phyloP scores from a whole-genome alignment of 768 basidiomycete species.

The Lactarius trivialis region DNA sequence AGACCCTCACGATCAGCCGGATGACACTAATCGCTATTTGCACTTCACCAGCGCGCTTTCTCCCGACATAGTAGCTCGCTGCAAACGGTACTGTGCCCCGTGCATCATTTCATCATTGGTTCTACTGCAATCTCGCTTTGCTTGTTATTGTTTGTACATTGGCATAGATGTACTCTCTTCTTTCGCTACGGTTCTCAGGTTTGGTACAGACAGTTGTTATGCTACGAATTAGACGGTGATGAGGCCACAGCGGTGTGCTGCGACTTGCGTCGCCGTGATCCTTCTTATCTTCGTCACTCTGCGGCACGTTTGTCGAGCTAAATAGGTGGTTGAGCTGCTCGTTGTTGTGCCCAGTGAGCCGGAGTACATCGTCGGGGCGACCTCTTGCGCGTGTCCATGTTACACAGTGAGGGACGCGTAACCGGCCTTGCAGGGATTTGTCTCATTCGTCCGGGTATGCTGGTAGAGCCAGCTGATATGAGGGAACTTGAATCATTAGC shows the following conservation, averaged over 20 bases:
- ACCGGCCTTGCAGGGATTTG: too few relatives aligned
- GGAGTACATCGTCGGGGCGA: too few relatives aligned
- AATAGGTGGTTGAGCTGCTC: too few relatives aligned
- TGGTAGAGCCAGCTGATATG: too few relatives aligned
- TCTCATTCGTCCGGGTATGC: too few relatives aligned
- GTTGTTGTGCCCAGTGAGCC: too few relatives aligned
- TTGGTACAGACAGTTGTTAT: not conserved
- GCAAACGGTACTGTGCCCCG: not conserved
- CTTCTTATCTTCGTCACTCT: too few relatives aligned
- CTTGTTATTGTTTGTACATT: not conserved
- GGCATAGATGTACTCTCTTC: not conserved
- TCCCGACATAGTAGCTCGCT: conserved; percentile 8
- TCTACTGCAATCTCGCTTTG: not conserved
- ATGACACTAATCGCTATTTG: not conserved
- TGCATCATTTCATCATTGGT: not conserved
- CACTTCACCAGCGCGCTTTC: conserved; percentile 4
- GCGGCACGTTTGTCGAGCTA: too few relatives aligned
- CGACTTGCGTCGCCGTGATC: not conserved
- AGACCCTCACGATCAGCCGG: not conserved
- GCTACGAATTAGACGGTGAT: not conserved
- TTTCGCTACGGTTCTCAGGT: not conserved
- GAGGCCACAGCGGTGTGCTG: not conserved
- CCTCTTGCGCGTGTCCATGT: too few relatives aligned
- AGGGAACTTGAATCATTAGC: too few relatives aligned
- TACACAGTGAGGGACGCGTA: too few relatives aligned